These are phyloP conservation scores for Typha latifolia DNA, from an alignment of 176 grass and related monocot species.

Conservation along the genomic window DNA sequence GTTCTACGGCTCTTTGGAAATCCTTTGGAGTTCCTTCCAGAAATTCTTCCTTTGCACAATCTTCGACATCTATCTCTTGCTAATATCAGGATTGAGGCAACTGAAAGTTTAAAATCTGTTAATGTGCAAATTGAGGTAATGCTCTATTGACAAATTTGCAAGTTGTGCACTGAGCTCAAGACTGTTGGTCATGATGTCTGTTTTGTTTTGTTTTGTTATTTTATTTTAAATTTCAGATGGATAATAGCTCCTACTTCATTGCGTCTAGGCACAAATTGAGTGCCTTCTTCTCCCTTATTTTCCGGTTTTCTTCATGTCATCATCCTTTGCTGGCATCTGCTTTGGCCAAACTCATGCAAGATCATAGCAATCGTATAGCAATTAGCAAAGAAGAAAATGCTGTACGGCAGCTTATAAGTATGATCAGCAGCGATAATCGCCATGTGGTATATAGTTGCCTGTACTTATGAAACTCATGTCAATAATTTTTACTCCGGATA, in stretches of 20 bases:
- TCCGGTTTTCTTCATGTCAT: conserved; percentile 97
- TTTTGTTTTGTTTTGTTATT: background rate
- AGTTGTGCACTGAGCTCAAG: background rate
- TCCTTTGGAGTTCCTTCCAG: conserved; percentile 95
- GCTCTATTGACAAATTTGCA: conserved; percentile 17
- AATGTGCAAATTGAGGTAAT: conserved; percentile 90
- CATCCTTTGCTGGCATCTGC: conserved; percentile 96
- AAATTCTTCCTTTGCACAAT: conserved; percentile 90
- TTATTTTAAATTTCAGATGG: conserved; percentile 60
- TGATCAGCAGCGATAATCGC: conserved; percentile 91
- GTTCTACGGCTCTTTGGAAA: conserved; percentile 92
- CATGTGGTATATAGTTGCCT: conserved; percentile 56
- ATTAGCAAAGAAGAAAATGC: conserved; percentile 98
- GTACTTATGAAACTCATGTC: background rate
- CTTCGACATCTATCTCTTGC: conserved; percentile 91
- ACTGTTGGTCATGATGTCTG: conserved; percentile 15
- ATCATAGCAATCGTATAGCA: conserved; percentile 65
- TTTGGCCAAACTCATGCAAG: conserved; percentile 90
- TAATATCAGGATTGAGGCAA: conserved; percentile 97
- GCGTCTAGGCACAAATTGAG: conserved; percentile 87
- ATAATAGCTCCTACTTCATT: conserved; percentile 84
- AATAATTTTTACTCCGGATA: background rate
- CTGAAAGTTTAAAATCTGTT: conserved; percentile 81
- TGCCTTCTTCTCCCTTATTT: conserved; percentile 94
- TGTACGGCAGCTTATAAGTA: conserved; percentile 83